Conservation (phyloP, 495 filamentous ascomycete species). For the Chlorociboria aeruginascens region DNA sequence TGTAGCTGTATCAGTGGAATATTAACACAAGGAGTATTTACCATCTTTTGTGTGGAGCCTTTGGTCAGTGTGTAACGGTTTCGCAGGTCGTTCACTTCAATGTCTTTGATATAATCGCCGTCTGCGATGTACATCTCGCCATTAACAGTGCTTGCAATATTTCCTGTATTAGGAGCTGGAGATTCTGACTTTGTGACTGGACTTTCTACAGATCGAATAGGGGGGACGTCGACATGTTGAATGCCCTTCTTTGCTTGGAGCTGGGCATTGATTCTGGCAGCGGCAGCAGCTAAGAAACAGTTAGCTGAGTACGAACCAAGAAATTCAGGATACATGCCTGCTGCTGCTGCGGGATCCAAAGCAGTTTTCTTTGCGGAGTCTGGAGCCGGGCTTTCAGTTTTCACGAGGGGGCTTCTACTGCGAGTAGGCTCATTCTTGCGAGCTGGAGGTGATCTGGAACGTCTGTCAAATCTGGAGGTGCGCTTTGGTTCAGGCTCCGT, state of each 20-base stretch:
- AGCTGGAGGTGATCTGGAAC: constrained; percentile 67
- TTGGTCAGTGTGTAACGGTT: constrained; percentile 97
- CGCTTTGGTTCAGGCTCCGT: constrained; percentile 66
- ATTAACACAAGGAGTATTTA: constrained; percentile 63
- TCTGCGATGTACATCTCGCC: constrained; percentile 87
- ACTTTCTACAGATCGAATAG: constrained; percentile 48
- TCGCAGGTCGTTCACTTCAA: constrained; percentile 95
- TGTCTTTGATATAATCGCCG: constrained; percentile 94
- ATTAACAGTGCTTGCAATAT: constrained; percentile 50
- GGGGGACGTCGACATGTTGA: constrained; percentile 89
- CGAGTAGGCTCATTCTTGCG: constrained; percentile 44
- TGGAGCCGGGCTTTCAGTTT: constrained; percentile 27
- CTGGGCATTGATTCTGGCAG: constrained; percentile 85
- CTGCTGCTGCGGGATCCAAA: constrained; percentile 72
- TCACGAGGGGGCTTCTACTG: constrained; percentile 67
- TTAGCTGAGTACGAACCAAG: constrained; percentile 1
- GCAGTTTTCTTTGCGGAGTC: constrained; percentile 29
- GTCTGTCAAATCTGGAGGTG: constrained; percentile 66
- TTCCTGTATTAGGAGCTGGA: constrained; percentile 23
- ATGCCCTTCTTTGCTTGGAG: constrained; percentile 87
- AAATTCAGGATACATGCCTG: constrained; percentile 41
- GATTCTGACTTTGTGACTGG: constrained; percentile 14
- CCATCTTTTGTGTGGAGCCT: constrained; percentile 97
- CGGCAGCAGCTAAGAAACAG: constrained; percentile 59
- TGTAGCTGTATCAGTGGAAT: constrained; percentile 66